Base-by-base conservation (phyloP, 75 land plant species). In the Pseudotsuga menziesii region DNA sequence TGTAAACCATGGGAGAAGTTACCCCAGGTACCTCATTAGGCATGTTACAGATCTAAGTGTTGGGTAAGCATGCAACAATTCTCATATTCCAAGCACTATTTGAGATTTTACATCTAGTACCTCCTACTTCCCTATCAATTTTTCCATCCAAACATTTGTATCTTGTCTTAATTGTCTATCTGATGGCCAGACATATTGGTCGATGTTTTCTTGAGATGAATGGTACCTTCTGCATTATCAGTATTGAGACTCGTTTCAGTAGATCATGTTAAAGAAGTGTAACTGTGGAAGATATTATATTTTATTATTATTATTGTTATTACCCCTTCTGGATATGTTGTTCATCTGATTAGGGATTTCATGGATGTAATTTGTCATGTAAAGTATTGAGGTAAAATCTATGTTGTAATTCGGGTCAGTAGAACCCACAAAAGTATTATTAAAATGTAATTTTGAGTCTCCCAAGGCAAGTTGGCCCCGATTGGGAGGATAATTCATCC, bases 1-100 rank as follows among this genome's bases (percentile, higher is more conserved):
- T 86, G 79, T 97, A 97, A 66, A 97, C 92, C 99, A 97, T 97
- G 0, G 99, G 98, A 57, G 99, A 90, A 11, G 99, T 97, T 61
- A 97, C 99, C 58, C 99, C 99, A 59, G 99, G 96, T 4, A 97
- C 90, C 72, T 97, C 99, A 84, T 97, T 94, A 11, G 95, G 99
- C 93, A 97, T 94, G 61, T 83, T 92, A 27, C 90, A 87, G 1
- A 97, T 90, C n/a, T 94, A 84, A 41, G 98, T 94, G 0, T 96
- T 98, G 26, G 89, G 87, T n/a, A 98, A 79, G 4, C 99, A 85
- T 17, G 99, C 87, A 75, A 97, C 89, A 54, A 85, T 89, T 78
- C 93, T 93, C 73, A 97, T 81, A 75, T 97, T 97, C 99, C 99
- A 97, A 19, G 93, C 92, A 80, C 95, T 92, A 58, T 94, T 86